Evolutionary conservation across 805 yeast species (phyloP), one percentile per base, ranked within the genome.

Genomic region (Peterozyma toletana): DNA sequence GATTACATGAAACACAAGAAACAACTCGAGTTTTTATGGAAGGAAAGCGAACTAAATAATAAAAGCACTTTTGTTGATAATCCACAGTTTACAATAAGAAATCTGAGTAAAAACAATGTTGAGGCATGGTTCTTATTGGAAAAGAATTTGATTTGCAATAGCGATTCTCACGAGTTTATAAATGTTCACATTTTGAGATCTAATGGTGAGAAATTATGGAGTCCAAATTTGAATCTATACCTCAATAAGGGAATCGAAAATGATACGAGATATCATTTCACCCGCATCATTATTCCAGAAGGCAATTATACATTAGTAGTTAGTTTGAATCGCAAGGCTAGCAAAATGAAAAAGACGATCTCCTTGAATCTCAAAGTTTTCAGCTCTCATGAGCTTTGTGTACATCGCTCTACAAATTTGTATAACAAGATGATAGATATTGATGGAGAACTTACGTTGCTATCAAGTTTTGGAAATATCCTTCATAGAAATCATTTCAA

Each of bases 401-500:
- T 72, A 1, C 10, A 14, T 10, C 70, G 62, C 45, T 68, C 80
- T 2, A 47, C 44, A 9, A 51, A 51, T n/a, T 47, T 49, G 27
- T 58, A 55, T 40, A 41, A 56, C 3, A 40, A 52, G 18, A 38
- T 46, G 1, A 43, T 51, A 2, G 53, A 57, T 2, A 29, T 62
- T 2, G 46, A 54, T 1, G 81, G 69, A 15, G 53, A 54, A 21
- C 82, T 86, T 86, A 57, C 58, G 10, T 50, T 58, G 1, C 57
- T 55, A 2, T 58, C 56, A 13, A 57, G 70, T 38, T 86, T 86
- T 2, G 87, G 88, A 0, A 74, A 68, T 50, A 75, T 79, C 77
- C 47, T 71, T 0, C 46, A 62, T 18, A 62, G 71, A 6, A 57
- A 71, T 0, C 82, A 68, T 50, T 53, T 73, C 16, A 53, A 63